Percentiles rank a stretch among this genome's conserved stretches.
Conservation (phyloP, 1,139 yeast species). For the Geotrichum restrictum region DNA sequence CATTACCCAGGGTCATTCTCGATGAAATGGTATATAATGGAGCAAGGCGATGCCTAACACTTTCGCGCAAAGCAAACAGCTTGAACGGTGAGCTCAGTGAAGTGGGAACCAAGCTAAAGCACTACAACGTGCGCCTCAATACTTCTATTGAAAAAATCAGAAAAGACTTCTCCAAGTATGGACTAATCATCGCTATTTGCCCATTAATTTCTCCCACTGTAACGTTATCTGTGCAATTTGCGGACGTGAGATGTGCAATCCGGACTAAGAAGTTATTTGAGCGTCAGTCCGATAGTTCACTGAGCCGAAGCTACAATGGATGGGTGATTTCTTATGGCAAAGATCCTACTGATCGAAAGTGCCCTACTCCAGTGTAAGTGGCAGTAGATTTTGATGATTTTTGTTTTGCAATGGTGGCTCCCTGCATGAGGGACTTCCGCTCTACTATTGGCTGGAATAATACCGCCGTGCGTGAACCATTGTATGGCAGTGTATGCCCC, state of each 20-base stretch:
- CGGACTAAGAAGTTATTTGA: constrained; percentile 53
- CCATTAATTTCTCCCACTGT: constrained; percentile 66
- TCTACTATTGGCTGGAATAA: neutral
- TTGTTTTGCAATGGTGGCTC: too few species aligned
- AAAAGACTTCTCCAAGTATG: constrained; percentile 54
- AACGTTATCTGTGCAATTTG: constrained; percentile 59
- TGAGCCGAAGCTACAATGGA: constrained; percentile 44
- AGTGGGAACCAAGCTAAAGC: constrained; percentile 18
- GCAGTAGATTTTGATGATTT: neutral
- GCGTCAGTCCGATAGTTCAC: constrained; percentile 35
- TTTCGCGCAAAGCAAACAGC: constrained; percentile 29
- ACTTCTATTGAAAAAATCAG: constrained; percentile 44
- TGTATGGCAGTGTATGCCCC: too few species aligned
- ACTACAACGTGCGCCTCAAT: constrained; percentile 33
- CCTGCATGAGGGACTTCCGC: too few species aligned
- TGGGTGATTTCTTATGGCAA: constrained; percentile 69
- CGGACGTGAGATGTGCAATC: constrained; percentile 61
- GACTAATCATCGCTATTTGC: constrained; percentile 57
- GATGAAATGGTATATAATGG: constrained; percentile 36
- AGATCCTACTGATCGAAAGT: constrained; percentile 62
- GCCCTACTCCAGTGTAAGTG: constrained; percentile 30
- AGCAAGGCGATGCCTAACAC: constrained; percentile 43
- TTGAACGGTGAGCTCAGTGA: constrained; percentile 6
- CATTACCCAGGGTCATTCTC: constrained; percentile 36
- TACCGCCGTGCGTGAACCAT: neutral